Conservation (phyloP, 169 alveolate genomes). For the Perkinsus marinus region DNA sequence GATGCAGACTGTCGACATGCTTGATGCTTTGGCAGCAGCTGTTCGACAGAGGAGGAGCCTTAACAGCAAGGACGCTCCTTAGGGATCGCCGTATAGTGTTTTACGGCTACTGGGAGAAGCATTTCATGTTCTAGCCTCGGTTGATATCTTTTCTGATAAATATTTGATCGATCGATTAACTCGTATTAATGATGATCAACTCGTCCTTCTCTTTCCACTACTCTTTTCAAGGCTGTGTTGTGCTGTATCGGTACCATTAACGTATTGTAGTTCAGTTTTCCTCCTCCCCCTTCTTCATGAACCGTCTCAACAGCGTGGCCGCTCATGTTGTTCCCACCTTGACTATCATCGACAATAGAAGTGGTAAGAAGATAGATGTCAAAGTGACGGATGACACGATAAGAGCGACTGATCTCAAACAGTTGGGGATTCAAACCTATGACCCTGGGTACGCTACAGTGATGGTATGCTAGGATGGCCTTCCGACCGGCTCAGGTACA, state of each 20-base stretch:
- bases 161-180: too few relatives aligned
- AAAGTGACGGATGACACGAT: conserved; percentile 31
- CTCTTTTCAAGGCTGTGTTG: not conserved
- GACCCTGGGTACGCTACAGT: conserved; percentile 53
- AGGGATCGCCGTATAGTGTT: too few relatives aligned
- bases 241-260: not conserved
- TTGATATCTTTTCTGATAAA: too few relatives aligned
- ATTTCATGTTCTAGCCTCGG: too few relatives aligned
- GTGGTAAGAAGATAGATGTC: not conserved
- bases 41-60: not conserved
- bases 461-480: not conserved
- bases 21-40: not conserved
- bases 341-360: conserved; percentile 16
- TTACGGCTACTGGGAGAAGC: too few relatives aligned
- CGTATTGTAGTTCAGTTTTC: not conserved
- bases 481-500: conserved; percentile 22
- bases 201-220: not conserved
- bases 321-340: not conserved
- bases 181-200: too few relatives aligned
- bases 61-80: not conserved
- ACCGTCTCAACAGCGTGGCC: not conserved
- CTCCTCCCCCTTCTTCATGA: not conserved
- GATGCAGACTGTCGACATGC: not conserved
- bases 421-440: conserved; percentile 42
- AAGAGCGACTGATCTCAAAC: conserved; percentile 45